Evolutionary conservation across 768 basidiomycete genomes (phyloP).

Genomic region (Termitomyces heimii): DNA sequence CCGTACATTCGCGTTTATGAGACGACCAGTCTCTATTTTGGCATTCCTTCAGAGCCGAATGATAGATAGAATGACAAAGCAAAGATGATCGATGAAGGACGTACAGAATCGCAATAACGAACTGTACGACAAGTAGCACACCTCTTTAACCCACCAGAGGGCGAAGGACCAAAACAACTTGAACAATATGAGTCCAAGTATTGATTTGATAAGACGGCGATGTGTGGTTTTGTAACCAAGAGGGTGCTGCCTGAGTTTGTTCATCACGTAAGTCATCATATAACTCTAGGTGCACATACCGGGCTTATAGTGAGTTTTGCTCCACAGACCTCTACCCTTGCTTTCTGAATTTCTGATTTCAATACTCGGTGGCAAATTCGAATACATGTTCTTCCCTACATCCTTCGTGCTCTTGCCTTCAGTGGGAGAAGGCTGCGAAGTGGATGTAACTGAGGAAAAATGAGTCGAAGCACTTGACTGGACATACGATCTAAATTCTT

Average conservation of each 20-base stretch:
- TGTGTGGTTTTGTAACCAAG: slow-evolving; percentile 51
- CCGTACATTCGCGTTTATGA: slow-evolving; percentile 77
- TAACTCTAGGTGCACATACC: slow-evolving; percentile 23
- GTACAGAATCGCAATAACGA: slow-evolving; percentile 72
- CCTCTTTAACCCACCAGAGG: slow-evolving; percentile 42
- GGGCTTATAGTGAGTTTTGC: slow-evolving; percentile 25
- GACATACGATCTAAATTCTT: slow-evolving; percentile 30
- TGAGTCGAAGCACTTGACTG: slow-evolving; percentile 16
- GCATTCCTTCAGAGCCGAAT: slow-evolving; percentile 40
- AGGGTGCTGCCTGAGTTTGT: slow-evolving; percentile 48
- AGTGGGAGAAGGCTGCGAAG: slow-evolving; percentile 18
- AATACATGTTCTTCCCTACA: slow-evolving; percentile 2
- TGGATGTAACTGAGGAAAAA: slow-evolving; percentile 12
- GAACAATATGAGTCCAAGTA: slow-evolving; percentile 65
- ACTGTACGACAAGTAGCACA: slow-evolving; percentile 70
- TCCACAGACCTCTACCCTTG: slow-evolving; percentile 44
- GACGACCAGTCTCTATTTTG: slow-evolving; percentile 67
- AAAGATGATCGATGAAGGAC: slow-evolving; percentile 17
- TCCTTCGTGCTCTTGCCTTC: slow-evolving; percentile 12
- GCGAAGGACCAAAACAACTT: slow-evolving; percentile 45
- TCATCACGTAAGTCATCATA: not conserved
- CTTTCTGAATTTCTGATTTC: slow-evolving; percentile 28
- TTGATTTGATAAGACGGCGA: slow-evolving; percentile 58
- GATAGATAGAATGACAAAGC: not conserved
- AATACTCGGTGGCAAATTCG: slow-evolving; percentile 31